These are phyloP conservation scores for Aureoboletus auriporus DNA, from an alignment of 768 basidiomycete genomes.

Conservation along the genomic window DNA sequence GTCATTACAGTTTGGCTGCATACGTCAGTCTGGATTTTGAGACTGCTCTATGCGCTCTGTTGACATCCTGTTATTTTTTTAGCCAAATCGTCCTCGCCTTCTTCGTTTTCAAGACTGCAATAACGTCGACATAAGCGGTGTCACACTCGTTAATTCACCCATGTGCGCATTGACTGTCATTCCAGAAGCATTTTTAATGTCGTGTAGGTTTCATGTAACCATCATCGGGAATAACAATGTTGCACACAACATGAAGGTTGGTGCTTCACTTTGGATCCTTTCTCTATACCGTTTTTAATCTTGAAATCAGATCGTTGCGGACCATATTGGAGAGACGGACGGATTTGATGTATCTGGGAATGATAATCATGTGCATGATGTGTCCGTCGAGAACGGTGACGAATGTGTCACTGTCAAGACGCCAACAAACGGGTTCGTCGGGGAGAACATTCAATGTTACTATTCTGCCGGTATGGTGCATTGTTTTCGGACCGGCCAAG, in stretches of 20 bases:
- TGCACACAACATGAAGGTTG: slow-evolving; percentile 10
- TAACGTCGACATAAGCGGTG: slow-evolving; percentile 9
- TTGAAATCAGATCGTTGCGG: slow-evolving; percentile 3
- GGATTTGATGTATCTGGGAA: slow-evolving; percentile 23
- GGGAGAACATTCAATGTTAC: slow-evolving; percentile 11
- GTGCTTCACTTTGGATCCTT: background rate
- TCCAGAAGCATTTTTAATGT: too few species aligned
- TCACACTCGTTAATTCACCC: slow-evolving; percentile 11
- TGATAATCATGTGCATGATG: slow-evolving; percentile 31
- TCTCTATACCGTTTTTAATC: background rate
- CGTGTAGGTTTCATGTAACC: slow-evolving; percentile 10
- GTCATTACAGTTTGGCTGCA: background rate
- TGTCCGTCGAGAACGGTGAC: slow-evolving; percentile 30
- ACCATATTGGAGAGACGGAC: slow-evolving; percentile 9
- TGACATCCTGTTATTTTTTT: background rate
- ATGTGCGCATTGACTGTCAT: slow-evolving; percentile 1
- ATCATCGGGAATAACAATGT: slow-evolving; percentile 9
- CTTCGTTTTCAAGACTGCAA: slow-evolving; percentile 6
- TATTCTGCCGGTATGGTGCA: slow-evolving; percentile 4
- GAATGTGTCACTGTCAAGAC: slow-evolving; percentile 34
- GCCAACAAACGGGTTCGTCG: slow-evolving; percentile 20
- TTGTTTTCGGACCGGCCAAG: background rate
- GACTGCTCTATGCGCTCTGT: background rate
- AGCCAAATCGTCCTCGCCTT: slow-evolving; percentile 6
- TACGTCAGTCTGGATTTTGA: background rate